Evolutionary conservation across 495 filamentous ascomycete genomes (phyloP), one percentile per base, ranked within the genome.

Genomic region (Penicillium psychrofluorescens): DNA sequence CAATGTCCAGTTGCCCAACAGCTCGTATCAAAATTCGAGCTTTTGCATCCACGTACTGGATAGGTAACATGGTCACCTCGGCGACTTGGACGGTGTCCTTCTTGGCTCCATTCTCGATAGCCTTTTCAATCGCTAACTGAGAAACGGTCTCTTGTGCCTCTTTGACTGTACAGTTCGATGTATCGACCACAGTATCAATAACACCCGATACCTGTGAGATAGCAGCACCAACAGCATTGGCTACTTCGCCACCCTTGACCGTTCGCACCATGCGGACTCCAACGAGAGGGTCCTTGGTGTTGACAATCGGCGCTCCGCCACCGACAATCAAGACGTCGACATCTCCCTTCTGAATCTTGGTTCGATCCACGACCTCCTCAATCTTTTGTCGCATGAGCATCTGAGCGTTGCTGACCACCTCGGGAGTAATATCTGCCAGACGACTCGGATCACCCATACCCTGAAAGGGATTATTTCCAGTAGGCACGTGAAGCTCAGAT

Each of bases 151-250:
- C 60, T 29, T 58, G 52, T 4, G 60, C 65, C 29, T 64, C 35
- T 14, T 55, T 54, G 31, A 67, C 47, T 8, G 55, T 62, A 38
- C 66, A 51, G 44, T 68, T 54, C 12, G 54, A 59, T 0, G 68
- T 65, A 34, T 62, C 63, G 38, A 65, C 58, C 4, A 74, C 62
- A 7, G 66, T 68, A 44, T 76, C 72, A 31, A 72, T 43, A 6
- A 52, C 43, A 15, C 50, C 56, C 7, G 46, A 49, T 5, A 59
- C 47, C 9, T 48, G 44, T 28, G 72, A 68, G 40, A 70, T 76
- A 6, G 77, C 77, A 36, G 77, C 75, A 6, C 77, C 75, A 32
- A 80, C 72, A 0, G 77, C 75, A 53, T 80, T 80, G 1, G 75
- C 77, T 8, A 78, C 71, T n/a, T 62, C 66, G 5, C 59, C 54